A percentile compares a stretch with the other conserved stretches of the same genome.
These are phyloP conservation scores for Scleroderma bovista DNA, from an alignment of 768 basidiomycete species.

Conservation along the genomic window DNA sequence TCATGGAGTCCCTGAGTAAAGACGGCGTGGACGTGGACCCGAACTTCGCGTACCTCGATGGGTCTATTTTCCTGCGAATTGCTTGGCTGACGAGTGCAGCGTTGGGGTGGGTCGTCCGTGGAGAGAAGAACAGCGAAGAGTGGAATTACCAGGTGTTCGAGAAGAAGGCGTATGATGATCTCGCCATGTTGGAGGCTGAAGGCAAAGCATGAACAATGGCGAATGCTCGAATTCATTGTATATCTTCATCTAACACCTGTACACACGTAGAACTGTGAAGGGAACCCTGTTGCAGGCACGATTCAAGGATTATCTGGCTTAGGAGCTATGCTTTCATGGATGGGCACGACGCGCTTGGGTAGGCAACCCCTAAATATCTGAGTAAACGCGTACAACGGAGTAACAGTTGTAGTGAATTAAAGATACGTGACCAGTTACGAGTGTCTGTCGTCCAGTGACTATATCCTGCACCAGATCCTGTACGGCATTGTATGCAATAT, in stretches of 20 bases:
- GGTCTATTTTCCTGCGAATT: slow-evolving; percentile 54
- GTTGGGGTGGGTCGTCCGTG: slow-evolving; percentile 37
- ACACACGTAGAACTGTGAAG: background rate
- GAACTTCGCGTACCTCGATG: slow-evolving; percentile 47
- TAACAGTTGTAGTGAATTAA: too few species aligned
- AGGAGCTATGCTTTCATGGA: too few species aligned
- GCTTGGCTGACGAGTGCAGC: slow-evolving; percentile 48
- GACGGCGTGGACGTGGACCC: slow-evolving; percentile 35
- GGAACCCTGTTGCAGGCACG: too few species aligned
- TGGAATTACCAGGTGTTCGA: slow-evolving; percentile 30
- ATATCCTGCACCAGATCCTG: too few species aligned
- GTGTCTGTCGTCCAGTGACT: too few species aligned
- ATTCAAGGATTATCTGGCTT: too few species aligned
- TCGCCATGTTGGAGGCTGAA: slow-evolving; percentile 18
- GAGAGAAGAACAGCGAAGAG: slow-evolving; percentile 21
- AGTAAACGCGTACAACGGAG: too few species aligned
- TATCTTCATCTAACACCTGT: background rate
- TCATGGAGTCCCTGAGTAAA: slow-evolving; percentile 16
- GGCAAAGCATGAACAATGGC: slow-evolving; percentile 13
- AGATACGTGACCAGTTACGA: too few species aligned
- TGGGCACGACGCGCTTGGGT: too few species aligned
- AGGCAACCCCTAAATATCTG: too few species aligned
- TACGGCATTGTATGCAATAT: background rate
- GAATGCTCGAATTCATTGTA: background rate
- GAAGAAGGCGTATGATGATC: slow-evolving; percentile 14